Base-by-base conservation (phyloP, 441 rosid species). In the Gossypium trilobum region DNA sequence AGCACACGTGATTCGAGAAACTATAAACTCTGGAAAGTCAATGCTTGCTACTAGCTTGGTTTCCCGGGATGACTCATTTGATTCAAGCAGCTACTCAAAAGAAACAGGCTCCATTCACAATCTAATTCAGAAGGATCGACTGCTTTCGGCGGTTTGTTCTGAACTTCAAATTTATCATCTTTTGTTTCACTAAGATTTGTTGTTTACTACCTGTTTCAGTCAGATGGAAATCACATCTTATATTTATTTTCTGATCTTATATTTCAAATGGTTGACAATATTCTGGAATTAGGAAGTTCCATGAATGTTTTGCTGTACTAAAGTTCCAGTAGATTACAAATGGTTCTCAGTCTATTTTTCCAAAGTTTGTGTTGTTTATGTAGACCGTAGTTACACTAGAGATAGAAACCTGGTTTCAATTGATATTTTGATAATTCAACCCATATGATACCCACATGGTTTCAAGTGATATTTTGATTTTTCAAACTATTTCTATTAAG, bases 61-160 rank as follows among this genome's bases (percentile, higher is more conserved):
- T 75, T 84, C 86, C 72, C 86, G 88, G 80, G 96, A 95, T 82
- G 94, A 89, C 70, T 69, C 87, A 74, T 81, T 82, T 57, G 95
- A 90, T 73, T 81, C 82, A 48, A 82, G 85, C 79, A 87, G 86
- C 85, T 85, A 79, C 80, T 84, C 75, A 42, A 93, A 88, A 78
- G 99, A 90, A 73, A 78, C 82, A 23, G 86, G 91, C 65, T 83
- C 88, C 73, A 86, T 93, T 72, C 89, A 85, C 72, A 89, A 87
- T 89, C 84, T 93, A 70, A 88, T 95, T 78, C 99, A 90, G 78
- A 93, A 89, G 85, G 98, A 93, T 77, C 90, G 94, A 71, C 93
- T 95, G 73, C 90, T 87, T 81, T 79, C 86, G 60, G 97, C 96
- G 33, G 96, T 91, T 55, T 74, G 89, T 83, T 68, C 76, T 61